Evolutionary conservation across 1,284 basidiomycete species (phyloP).

Genomic region (Ceratobasidium sp.): DNA sequence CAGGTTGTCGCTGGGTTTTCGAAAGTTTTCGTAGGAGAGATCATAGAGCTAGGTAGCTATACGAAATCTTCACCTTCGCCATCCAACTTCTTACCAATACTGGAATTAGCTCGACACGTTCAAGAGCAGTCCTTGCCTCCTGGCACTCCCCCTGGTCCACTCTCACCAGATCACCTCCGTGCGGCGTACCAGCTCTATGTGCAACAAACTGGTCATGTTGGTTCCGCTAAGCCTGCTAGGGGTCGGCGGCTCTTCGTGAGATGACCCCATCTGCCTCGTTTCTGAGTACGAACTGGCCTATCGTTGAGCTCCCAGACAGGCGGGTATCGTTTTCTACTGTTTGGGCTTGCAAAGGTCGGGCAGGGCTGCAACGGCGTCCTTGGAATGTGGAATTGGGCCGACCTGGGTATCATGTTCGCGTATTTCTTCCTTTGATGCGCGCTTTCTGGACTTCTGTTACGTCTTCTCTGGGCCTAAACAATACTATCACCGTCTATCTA

Average conservation of each 20-base stretch:
- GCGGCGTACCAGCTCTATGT: conserved; percentile 90
- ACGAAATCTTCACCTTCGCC: background rate
- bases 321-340: too few relatives aligned
- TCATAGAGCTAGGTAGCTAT: conserved; percentile 81
- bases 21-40: conserved; percentile 96
- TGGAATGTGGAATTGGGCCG: too few relatives aligned
- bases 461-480: too few relatives aligned
- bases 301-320: too few relatives aligned
- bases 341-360: too few relatives aligned
- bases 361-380: too few relatives aligned
- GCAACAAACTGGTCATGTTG: conserved; percentile 81
- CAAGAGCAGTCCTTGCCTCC: conserved; percentile 41
- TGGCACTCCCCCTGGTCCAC: conserved; percentile 47
- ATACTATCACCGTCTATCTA: too few relatives aligned
- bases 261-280: background rate
- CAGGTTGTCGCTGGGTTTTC: conserved; percentile 90
- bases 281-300: too few relatives aligned
- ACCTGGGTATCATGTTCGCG: too few relatives aligned
- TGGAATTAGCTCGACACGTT: conserved; percentile 27
- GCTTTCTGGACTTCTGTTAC: too few relatives aligned
- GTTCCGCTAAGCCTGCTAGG: conserved; percentile 76
- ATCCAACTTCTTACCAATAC: too few relatives aligned
- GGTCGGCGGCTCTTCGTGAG: conserved; percentile 49
- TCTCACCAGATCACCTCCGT: conserved; percentile 88
- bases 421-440: too few relatives aligned